Percentiles rank a stretch among this genome's conserved stretches.
phyloP scores from a whole-genome alignment of 148 eudicot genomes.

The Chenopodium suecicum region DNA sequence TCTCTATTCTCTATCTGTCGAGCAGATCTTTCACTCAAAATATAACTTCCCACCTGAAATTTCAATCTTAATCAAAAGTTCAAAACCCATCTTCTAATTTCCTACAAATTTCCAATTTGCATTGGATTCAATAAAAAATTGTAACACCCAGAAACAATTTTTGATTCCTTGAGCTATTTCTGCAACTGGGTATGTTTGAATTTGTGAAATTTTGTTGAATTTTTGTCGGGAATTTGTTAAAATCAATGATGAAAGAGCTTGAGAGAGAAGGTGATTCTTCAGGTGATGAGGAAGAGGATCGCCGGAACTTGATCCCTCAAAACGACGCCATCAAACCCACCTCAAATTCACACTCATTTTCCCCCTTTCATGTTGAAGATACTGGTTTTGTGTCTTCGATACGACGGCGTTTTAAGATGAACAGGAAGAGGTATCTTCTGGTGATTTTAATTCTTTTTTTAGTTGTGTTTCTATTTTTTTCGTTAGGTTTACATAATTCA shows the following conservation, averaged over 20 bases:
- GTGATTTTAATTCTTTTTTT: constrained; percentile 50
- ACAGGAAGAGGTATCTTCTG: constrained; percentile 53
- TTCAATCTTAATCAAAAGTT: constrained; percentile 1
- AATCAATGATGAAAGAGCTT: constrained; percentile 22
- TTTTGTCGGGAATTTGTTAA: not conserved
- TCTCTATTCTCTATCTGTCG: not conserved
- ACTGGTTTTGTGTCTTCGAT: constrained; percentile 19
- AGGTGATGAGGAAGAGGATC: constrained; percentile 69
- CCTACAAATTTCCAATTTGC: constrained; percentile 1
- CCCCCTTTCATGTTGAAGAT: constrained; percentile 55
- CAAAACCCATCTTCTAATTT: not conserved
- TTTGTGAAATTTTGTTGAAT: constrained; percentile 13
- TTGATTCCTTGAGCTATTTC: not conserved
- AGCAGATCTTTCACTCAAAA: not conserved
- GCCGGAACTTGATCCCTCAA: constrained; percentile 40
- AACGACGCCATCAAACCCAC: constrained; percentile 34
- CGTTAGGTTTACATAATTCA: constrained; percentile 46
- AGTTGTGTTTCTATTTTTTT: constrained; percentile 48
- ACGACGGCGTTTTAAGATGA: constrained; percentile 27
- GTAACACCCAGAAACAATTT: constrained; percentile 20
- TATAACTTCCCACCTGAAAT: constrained; percentile 11
- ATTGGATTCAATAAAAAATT: not conserved
- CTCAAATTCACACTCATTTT: constrained; percentile 25
- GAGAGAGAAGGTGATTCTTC: constrained; percentile 40
- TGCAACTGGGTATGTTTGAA: constrained; percentile 19